Evolutionary conservation across 441 rosid genomes (phyloP).

Genomic region (Croton laevigatus): DNA sequence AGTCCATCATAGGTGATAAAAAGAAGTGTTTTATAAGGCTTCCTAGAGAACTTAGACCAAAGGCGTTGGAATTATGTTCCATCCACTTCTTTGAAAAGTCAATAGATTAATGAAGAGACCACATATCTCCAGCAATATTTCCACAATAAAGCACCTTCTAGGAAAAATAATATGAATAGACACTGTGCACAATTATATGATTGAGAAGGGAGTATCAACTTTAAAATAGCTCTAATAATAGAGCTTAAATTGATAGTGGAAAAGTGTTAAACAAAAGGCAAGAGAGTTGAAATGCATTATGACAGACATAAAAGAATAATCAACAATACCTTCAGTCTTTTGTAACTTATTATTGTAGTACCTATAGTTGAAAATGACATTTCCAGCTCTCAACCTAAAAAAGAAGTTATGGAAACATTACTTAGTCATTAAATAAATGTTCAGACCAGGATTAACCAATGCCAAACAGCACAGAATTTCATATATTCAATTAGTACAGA

Average conservation of each 20-base stretch:
- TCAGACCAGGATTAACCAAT: neutral
- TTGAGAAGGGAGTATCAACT: neutral
- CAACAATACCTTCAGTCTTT: constrained; percentile 82
- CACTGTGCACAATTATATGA: neutral
- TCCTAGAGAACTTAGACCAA: neutral
- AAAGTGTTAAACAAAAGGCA: neutral
- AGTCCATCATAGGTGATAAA: neutral
- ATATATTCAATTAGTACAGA: neutral
- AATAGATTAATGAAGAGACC: neutral
- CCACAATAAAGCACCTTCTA: neutral
- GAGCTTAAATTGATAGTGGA: neutral
- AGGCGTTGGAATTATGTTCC: neutral
- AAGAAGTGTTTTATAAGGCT: neutral
- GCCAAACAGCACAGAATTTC: constrained; percentile 2
- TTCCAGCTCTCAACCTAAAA: constrained; percentile 88
- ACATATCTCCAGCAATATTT: neutral
- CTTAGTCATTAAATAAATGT: constrained; percentile 10
- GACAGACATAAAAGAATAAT: constrained; percentile 9
- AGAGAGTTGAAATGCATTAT: neutral
- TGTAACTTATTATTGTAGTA: constrained; percentile 88
- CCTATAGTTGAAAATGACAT: constrained; percentile 91
- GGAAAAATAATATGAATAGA: neutral
- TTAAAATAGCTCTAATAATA: neutral
- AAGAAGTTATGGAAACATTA: constrained; percentile 20
- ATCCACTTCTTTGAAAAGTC: neutral